Evolutionary conservation across 345 rosid species (phyloP).

Genomic region (Rhodamnia argentea): DNA sequence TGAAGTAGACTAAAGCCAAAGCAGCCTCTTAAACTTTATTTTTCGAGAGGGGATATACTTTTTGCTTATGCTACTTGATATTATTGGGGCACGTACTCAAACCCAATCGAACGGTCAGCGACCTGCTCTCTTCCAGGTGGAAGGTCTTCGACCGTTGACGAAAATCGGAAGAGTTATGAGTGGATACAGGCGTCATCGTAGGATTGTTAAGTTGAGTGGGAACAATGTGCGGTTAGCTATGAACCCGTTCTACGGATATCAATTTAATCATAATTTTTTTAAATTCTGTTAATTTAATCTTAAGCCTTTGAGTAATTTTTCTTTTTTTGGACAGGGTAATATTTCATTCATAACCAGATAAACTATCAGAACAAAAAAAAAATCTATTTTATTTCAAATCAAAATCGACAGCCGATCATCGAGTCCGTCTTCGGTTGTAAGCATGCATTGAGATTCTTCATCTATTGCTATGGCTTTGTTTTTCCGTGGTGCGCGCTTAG

Average conservation of each 20-base stretch:
- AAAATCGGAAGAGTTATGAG: background rate
- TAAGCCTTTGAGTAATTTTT: background rate
- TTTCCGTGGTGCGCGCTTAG: too few species aligned
- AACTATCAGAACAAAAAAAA: too few species aligned
- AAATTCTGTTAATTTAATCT: background rate
- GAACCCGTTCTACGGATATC: background rate
- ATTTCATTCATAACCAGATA: too few species aligned
- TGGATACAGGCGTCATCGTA: background rate
- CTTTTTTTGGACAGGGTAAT: too few species aligned
- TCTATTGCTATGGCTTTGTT: too few species aligned
- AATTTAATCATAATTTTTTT: background rate
- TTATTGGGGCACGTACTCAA: background rate
- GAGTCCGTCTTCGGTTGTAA: too few species aligned
- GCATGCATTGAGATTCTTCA: too few species aligned
- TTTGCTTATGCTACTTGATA: background rate
- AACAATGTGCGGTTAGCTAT: rapidly evolving
- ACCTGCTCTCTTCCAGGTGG: background rate
- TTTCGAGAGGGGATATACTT: background rate
- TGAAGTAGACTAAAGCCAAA: background rate
- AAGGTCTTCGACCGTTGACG: background rate
- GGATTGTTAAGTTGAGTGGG: background rate
- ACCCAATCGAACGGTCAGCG: background rate
- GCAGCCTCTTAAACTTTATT: background rate
- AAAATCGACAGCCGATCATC: too few species aligned
- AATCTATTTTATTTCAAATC: too few species aligned